These are phyloP conservation scores for Candida lessepsii DNA, from an alignment of 805 yeast species.

Conservation along the genomic window DNA sequence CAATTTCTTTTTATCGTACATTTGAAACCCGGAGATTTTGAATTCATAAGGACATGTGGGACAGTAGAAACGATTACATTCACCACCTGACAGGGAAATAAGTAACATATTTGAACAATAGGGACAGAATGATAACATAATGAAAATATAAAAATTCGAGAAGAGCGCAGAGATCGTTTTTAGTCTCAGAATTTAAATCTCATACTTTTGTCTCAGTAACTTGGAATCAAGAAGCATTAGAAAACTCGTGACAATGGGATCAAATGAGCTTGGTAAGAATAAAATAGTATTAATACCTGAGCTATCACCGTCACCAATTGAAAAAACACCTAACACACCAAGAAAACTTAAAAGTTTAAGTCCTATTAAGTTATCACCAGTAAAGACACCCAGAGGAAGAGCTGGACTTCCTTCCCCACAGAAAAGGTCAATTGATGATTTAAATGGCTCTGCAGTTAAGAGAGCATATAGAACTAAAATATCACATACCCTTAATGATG, in stretches of 20 bases:
- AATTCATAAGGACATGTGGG: slow-evolving; percentile 95
- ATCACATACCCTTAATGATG: slow-evolving; percentile 32
- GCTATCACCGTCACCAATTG: slow-evolving; percentile 10
- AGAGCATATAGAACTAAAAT: slow-evolving; percentile 40
- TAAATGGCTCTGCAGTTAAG: slow-evolving; percentile 49
- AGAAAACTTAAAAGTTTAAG: neutral
- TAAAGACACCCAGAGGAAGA: slow-evolving; percentile 41
- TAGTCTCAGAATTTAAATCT: neutral
- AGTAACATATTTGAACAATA: slow-evolving; percentile 89
- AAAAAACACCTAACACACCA: slow-evolving; percentile 1
- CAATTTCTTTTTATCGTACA: slow-evolving; percentile 80
- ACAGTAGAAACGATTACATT: slow-evolving; percentile 72
- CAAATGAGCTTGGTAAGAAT: too few species aligned
- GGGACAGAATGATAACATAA: slow-evolving; percentile 93
- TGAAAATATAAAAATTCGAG: neutral
- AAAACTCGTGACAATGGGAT: too few species aligned
- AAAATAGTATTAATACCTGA: neutral
- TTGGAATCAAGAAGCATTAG: neutral
- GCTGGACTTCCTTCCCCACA: slow-evolving; percentile 48
- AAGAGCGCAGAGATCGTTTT: too few species aligned
- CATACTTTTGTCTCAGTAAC: neutral
- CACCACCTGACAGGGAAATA: slow-evolving; percentile 45
- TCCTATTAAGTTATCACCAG: slow-evolving; percentile 21
- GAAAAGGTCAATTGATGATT: slow-evolving; percentile 32
- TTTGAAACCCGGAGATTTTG: slow-evolving; percentile 77